Evolutionary conservation across 2,329 filamentous ascomycete genomes (phyloP).

Genomic region (Hypocrella siamensis): DNA sequence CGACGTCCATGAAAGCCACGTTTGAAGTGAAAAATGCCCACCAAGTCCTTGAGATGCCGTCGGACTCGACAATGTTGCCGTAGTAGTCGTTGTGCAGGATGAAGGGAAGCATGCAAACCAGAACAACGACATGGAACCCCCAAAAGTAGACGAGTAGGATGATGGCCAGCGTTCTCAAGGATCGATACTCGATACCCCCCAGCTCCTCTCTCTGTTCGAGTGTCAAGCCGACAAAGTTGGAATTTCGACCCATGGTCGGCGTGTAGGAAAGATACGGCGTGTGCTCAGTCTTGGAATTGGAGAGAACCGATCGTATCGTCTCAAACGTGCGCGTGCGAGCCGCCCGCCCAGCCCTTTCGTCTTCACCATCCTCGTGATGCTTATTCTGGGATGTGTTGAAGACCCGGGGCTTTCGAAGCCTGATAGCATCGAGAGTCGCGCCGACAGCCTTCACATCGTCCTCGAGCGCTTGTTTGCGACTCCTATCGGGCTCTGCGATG

Average conservation of each 20-base stretch:
- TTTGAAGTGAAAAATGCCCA: slow-evolving; percentile 85
- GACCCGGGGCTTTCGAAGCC: slow-evolving; percentile 25
- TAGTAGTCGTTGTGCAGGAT: slow-evolving; percentile 52
- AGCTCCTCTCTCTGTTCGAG: slow-evolving; percentile 89
- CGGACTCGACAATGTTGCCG: slow-evolving; percentile 43
- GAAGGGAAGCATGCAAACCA: slow-evolving; percentile 65
- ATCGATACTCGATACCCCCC: slow-evolving; percentile 90
- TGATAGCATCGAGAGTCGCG: slow-evolving; percentile 23
- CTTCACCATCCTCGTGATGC: slow-evolving; percentile 20
- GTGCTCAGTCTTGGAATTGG: slow-evolving; percentile 36
- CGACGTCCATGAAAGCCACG: slow-evolving; percentile 89
- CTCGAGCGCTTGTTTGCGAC: slow-evolving; percentile 17
- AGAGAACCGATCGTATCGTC: slow-evolving; percentile 40
- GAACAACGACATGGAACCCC: slow-evolving; percentile 63
- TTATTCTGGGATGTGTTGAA: slow-evolving; percentile 22
- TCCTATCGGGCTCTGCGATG: slow-evolving; percentile 45
- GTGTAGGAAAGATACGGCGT: slow-evolving; percentile 92
- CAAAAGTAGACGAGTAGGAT: slow-evolving; percentile 70
- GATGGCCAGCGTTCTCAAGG: slow-evolving; percentile 68
- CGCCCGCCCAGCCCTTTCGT: slow-evolving; percentile 9
- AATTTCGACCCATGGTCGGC: slow-evolving; percentile 85
- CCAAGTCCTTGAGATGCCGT: slow-evolving; percentile 57
- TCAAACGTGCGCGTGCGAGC: slow-evolving; percentile 34
- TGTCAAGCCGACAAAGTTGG: slow-evolving; percentile 73
- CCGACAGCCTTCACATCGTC: slow-evolving; percentile 27